phyloP scores from a whole-genome alignment of 345 rosid species.

The Psidium friedrichsthalianum region DNA sequence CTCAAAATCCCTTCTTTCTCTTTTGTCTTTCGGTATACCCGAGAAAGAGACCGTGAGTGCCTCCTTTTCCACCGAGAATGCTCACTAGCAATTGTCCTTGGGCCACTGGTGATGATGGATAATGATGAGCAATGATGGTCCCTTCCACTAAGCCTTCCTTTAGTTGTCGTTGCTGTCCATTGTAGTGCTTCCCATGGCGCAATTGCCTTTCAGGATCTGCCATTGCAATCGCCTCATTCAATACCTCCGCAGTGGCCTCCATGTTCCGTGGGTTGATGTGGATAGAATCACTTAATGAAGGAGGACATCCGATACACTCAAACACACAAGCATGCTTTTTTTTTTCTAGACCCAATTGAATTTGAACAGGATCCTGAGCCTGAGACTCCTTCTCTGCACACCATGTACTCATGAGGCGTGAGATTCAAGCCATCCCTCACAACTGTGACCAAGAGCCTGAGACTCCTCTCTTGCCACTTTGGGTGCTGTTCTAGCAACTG shows the following conservation, averaged over 20 bases:
- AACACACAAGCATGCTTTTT: slow-evolving; percentile 81
- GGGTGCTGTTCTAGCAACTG: slow-evolving; percentile 64
- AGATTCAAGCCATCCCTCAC: slow-evolving; percentile 87
- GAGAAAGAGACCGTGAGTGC: no score
- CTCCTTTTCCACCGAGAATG: no score
- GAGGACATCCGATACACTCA: slow-evolving; percentile 74
- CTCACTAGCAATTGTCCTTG: no score
- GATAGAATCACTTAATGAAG: slow-evolving; percentile 72
- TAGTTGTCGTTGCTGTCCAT: no score
- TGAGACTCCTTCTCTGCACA: slow-evolving; percentile 53
- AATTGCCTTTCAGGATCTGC: slow-evolving; percentile 47
- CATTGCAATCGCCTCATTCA: slow-evolving; percentile 67
- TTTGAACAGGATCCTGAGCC: slow-evolving; percentile 21
- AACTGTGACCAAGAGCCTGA: slow-evolving; percentile 63
- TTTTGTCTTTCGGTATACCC: no score
- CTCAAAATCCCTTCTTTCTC: no score
- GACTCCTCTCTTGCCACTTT: slow-evolving; percentile 59
- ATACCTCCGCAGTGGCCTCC: slow-evolving; percentile 61
- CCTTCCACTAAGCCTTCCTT: no score
- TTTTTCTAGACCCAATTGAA: slow-evolving; percentile 35
- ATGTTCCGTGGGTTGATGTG: slow-evolving; percentile 68
- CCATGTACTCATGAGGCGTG: slow-evolving; percentile 60
- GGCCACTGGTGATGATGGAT: no score
- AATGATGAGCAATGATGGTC: no score
- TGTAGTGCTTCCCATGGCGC: slow-evolving; percentile 95